phyloP scores from a whole-genome alignment of 305 asterid species.

The Solanum hybrid region DNA sequence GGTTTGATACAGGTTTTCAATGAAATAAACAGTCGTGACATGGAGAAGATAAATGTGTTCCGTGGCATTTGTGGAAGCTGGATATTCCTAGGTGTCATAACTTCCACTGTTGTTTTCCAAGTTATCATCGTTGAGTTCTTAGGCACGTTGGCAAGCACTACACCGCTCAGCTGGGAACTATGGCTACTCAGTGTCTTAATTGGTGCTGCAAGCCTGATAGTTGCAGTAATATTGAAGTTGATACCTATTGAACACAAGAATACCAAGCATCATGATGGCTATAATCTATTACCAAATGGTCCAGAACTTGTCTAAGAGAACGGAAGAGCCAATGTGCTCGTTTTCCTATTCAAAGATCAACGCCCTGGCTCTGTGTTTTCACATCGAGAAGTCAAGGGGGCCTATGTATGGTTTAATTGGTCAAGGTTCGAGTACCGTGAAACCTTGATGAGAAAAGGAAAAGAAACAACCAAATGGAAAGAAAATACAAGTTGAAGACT shows the following conservation, averaged over 20 bases:
- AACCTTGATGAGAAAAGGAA: background rate
- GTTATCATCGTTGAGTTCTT: constrained; percentile 72
- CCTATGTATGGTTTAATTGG: background rate
- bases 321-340: background rate
- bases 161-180: constrained; percentile 63
- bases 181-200: constrained; percentile 59
- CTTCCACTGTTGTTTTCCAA: constrained; percentile 61
- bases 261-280: constrained; percentile 56
- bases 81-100: constrained; percentile 61
- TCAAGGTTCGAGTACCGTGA: background rate
- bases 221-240: constrained; percentile 67
- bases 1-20: constrained; percentile 61
- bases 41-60: constrained; percentile 80
- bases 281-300: constrained; percentile 51
- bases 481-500: background rate
- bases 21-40: constrained; percentile 87
- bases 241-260: constrained; percentile 42
- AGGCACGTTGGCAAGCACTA: constrained; percentile 86
- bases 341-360: background rate
- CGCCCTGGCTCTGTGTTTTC: background rate
- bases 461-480: background rate
- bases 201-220: constrained; percentile 55
- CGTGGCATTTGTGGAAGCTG: constrained; percentile 59
- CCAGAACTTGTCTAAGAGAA: constrained; percentile 46
- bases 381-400: background rate